These are phyloP conservation scores for Coemansia asiatica DNA, from an alignment of 192 early-diverging fungal species.

Conservation along the genomic window DNA sequence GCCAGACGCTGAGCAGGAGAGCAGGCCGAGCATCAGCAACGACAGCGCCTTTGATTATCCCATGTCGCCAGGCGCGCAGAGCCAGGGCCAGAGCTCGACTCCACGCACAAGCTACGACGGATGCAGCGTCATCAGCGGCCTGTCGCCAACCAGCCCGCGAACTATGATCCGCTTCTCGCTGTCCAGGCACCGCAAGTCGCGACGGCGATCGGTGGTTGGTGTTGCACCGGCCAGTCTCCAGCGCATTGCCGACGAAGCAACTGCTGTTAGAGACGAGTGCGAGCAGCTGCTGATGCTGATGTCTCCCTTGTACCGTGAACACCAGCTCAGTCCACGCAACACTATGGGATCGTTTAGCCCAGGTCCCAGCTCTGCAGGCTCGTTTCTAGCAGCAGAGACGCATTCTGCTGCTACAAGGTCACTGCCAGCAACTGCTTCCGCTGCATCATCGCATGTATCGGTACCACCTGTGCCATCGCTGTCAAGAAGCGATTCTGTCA, in stretches of 20 bases:
- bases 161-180: conserved; percentile 34
- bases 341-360: conserved; percentile 11
- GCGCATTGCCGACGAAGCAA: conserved; percentile 50
- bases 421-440: background rate
- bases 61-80: background rate
- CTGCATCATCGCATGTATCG: background rate
- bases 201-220: conserved; percentile 51
- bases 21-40: conserved; percentile 37
- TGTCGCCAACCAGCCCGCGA: conserved; percentile 14
- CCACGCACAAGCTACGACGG: conserved; percentile 23
- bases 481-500: background rate
- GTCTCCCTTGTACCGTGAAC: conserved; percentile 50
- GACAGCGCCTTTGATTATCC: conserved; percentile 7
- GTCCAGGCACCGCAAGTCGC: conserved; percentile 42
- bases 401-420: background rate
- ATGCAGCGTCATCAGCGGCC: conserved; percentile 23
- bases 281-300: conserved; percentile 47
- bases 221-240: conserved; percentile 52
- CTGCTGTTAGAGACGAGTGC: conserved; percentile 39
- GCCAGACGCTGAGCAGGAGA: conserved; percentile 23
- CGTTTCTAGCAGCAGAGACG: conserved; percentile 2
- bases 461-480: background rate
- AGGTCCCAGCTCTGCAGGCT: background rate
- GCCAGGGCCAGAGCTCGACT: background rate
- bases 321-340: conserved; percentile 27